phyloP scores from a whole-genome alignment of 73 alveolate species.

The Blepharisma japonicum region DNA sequence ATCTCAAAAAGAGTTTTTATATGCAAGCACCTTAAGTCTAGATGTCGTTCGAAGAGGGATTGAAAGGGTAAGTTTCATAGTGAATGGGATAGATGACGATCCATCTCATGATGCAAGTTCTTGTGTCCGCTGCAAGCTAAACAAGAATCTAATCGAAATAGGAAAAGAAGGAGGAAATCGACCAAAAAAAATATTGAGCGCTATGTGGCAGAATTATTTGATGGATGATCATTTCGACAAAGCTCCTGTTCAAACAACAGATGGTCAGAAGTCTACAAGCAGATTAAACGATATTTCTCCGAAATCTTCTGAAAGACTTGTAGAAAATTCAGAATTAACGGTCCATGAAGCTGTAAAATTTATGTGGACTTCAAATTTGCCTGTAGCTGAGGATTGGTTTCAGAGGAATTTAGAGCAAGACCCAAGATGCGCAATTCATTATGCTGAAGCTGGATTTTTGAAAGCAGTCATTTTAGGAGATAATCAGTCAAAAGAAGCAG shows the following conservation, averaged over 20 bases:
- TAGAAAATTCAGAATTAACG: neutral
- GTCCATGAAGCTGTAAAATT: conserved; percentile 6
- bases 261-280: no score
- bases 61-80: neutral
- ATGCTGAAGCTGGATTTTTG: conserved; percentile 36
- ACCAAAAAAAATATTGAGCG: neutral
- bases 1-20: neutral
- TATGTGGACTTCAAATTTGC: conserved; percentile 10
- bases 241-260: neutral
- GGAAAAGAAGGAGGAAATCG: conserved; percentile 2
- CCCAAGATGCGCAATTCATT: conserved; percentile 33
- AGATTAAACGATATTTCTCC: neutral
- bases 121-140: conserved; percentile 1
- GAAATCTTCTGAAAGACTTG: neutral
- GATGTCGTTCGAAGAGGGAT: conserved; percentile 30
- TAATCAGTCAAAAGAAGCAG: conserved; percentile 6
- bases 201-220: neutral
- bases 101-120: conserved; percentile 1
- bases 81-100: neutral
- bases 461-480: conserved; percentile 31
- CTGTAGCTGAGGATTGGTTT: conserved; percentile 28
- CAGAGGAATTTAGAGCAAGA: neutral
- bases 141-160: neutral
- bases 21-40: neutral
- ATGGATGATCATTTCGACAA: neutral